Evolutionary conservation across 805 yeast species (phyloP).

Genomic region (Metschnikowia henanensis): DNA sequence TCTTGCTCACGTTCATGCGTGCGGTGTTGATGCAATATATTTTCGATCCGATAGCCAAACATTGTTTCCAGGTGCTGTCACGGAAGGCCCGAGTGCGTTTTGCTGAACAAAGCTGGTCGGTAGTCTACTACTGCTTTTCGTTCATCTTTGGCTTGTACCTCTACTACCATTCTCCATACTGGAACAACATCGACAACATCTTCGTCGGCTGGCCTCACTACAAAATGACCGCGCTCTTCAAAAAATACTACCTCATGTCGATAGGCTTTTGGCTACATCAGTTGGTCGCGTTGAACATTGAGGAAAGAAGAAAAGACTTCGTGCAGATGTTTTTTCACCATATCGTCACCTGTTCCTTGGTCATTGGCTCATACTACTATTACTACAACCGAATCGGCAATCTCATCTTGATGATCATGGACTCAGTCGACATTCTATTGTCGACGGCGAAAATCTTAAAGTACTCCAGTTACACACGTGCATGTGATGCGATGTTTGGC

Average conservation of each 20-base stretch:
- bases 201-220: slow-evolving; percentile 78
- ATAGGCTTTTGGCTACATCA: slow-evolving; percentile 84
- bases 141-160: slow-evolving; percentile 58
- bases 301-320: slow-evolving; percentile 79
- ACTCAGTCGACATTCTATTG: slow-evolving; percentile 72
- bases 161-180: slow-evolving; percentile 59
- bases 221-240: slow-evolving; percentile 50
- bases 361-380: slow-evolving; percentile 70
- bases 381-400: slow-evolving; percentile 80
- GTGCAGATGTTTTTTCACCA: slow-evolving; percentile 88
- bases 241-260: slow-evolving; percentile 69
- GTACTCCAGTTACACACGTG: slow-evolving; percentile 58
- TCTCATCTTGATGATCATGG: slow-evolving; percentile 77
- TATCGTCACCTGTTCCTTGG: slow-evolving; percentile 68
- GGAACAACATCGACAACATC: slow-evolving; percentile 53
- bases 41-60: slow-evolving; percentile 56
- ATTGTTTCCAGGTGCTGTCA: slow-evolving; percentile 41
- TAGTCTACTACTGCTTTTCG: slow-evolving; percentile 56
- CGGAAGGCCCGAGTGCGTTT: slow-evolving; percentile 62
- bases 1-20: slow-evolving; percentile 58
- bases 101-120: slow-evolving; percentile 85
- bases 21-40: slow-evolving; percentile 57
- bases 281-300: slow-evolving; percentile 72
- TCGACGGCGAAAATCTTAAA: slow-evolving; percentile 75
- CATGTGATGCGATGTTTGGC: slow-evolving; percentile 71